Evolutionary conservation across 2,329 filamentous ascomycete species (phyloP).

Genomic region (Tolypocladium nubicola): DNA sequence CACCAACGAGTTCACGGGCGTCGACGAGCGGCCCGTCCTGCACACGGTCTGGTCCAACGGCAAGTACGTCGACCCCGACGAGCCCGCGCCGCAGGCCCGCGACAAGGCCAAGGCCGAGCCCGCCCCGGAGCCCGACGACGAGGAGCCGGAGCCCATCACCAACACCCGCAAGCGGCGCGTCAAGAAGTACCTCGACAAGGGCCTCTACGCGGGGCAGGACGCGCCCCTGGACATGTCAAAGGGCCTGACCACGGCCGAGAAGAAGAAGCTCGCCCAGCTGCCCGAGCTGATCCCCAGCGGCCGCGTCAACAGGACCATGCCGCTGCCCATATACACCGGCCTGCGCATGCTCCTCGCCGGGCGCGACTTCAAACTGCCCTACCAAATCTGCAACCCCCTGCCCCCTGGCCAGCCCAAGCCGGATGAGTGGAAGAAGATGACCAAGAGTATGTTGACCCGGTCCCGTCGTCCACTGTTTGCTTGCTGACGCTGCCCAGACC

Average conservation of each 20-base stretch:
- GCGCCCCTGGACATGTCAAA: slow-evolving; percentile 34
- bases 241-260: slow-evolving; percentile 39
- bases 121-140: slow-evolving; percentile 22
- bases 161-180: slow-evolving; percentile 32
- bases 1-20: slow-evolving; percentile 49
- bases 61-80: slow-evolving; percentile 43
- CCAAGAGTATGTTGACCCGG: slow-evolving; percentile 58
- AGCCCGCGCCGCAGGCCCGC: slow-evolving; percentile 24
- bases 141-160: slow-evolving; percentile 27
- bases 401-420: slow-evolving; percentile 82
- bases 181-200: slow-evolving; percentile 74
- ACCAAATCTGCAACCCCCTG: slow-evolving; percentile 79
- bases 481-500: slow-evolving; percentile 48
- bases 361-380: slow-evolving; percentile 81
- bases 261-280: slow-evolving; percentile 36
- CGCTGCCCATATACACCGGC: slow-evolving; percentile 70
- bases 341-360: slow-evolving; percentile 60
- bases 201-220: slow-evolving; percentile 78
- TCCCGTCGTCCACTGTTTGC: neutral
- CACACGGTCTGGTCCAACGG: slow-evolving; percentile 56
- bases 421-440: slow-evolving; percentile 84
- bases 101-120: slow-evolving; percentile 21
- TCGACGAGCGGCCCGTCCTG: slow-evolving; percentile 46
- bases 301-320: slow-evolving; percentile 49
- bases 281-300: slow-evolving; percentile 35